Evolutionary conservation across 371 early-diverging fungal species (phyloP), one percentile per base, ranked within the genome.

Genomic region (Apophysomyces elegans): DNA sequence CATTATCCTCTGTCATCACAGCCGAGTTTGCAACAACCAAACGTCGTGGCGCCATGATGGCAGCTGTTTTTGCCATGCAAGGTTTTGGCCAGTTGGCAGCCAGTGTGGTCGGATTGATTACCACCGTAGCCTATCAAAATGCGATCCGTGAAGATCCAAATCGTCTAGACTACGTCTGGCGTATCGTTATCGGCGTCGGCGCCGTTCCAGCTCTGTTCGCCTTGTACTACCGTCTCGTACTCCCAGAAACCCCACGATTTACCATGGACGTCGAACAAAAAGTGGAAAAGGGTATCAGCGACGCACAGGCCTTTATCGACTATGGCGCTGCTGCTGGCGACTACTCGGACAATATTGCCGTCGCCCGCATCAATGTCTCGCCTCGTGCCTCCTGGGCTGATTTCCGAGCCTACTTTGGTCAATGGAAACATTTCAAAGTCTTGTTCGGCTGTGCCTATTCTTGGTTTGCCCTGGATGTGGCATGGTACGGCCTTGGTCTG

Each of bases 11-110:
- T 36, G 78, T 91, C 58, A 93, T 95, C 71, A 91, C 94, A 3
- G 85, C 93, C 43, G 95, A 95, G 75, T 93, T 92, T 70, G 91
- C 94, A 18, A 85, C 90, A 5, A 85, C 88, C 26, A 77, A 85
- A 43, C 84, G 86, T 65, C 88, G 95, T 57, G 95, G 95, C 58
- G 86, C 86, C 45, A 91, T 93, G 93, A 89, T 94, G 74, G 90
- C 94, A 2, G 86, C 90, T 21, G 93, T 95, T 43, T 95, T 94
- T 74, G 88, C 93, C 32, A 93, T 93, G 93, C 95, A 94, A 73
- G 95, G 94, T 18, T 76, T 94, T 50, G 95, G 94, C 32, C 90
- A 89, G 61, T 73, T 94, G 4, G 69, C 88, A 6, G 90, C 92
- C 1, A 80, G 86, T 18, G 57, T 93, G 21, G 90, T 93, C 35